A percentile compares a stretch with the other conserved stretches of the same genome.
These are phyloP conservation scores for Teunomyces gatunensis DNA, from an alignment of 805 yeast species.

Conservation along the genomic window DNA sequence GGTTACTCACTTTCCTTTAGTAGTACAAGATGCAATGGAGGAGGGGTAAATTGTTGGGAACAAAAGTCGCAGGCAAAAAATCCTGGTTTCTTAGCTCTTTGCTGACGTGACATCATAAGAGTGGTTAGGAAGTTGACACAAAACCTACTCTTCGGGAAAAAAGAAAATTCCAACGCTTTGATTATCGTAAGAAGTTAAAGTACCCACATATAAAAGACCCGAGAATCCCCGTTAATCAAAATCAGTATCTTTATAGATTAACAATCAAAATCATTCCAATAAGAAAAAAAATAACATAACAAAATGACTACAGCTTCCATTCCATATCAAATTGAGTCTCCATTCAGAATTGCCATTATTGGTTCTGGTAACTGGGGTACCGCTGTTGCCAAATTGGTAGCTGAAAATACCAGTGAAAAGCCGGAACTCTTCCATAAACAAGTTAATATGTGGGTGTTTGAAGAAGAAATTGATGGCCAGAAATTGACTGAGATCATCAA, in stretches of 20 bases:
- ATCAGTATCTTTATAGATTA: no score
- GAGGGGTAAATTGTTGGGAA: not conserved
- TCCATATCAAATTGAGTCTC: conserved; percentile 32
- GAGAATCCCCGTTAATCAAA: not conserved
- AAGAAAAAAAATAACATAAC: not conserved
- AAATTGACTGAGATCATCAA: conserved; percentile 90
- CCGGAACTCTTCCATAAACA: conserved; percentile 66
- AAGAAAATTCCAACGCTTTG: not conserved
- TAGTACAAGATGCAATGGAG: not conserved
- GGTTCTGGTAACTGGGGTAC: conserved; percentile 99
- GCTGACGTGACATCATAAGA: conserved; percentile 1
- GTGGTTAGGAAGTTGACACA: conserved; percentile 1
- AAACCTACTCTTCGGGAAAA: not conserved
- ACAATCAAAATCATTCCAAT: no score
- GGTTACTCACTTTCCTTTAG: no score
- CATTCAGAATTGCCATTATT: conserved; percentile 45
- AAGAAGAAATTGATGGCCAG: conserved; percentile 75
- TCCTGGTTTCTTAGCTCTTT: no score
- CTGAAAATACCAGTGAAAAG: conserved; percentile 78
- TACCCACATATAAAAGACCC: not conserved
- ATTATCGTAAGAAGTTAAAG: not conserved
- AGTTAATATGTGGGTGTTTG: conserved; percentile 97
- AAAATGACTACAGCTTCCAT: conserved; percentile 21
- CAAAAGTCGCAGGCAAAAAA: no score
- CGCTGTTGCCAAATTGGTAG: conserved; percentile 91